Evolutionary conservation across 2,329 filamentous ascomycete genomes (phyloP).

Genomic region (Endoconidiophora laricicola): DNA sequence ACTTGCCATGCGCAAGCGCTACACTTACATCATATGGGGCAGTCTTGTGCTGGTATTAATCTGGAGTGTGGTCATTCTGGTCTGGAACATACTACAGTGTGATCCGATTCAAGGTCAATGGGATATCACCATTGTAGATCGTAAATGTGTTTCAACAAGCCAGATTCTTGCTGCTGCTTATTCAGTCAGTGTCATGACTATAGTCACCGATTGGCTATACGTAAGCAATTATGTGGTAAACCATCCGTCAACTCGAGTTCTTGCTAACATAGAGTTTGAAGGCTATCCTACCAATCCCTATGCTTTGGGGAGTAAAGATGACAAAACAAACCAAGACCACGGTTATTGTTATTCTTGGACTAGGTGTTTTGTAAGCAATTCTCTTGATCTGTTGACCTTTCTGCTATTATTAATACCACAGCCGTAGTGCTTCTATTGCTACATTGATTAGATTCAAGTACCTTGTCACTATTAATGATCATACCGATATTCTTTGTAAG

Average conservation of each 20-base stretch:
- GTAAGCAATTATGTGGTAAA: slow-evolving; percentile 18
- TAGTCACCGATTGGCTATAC: slow-evolving; percentile 38
- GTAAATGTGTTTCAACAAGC: slow-evolving; percentile 27
- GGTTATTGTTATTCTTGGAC: slow-evolving; percentile 30
- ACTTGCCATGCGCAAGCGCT: slow-evolving; percentile 28
- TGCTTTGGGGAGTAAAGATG: slow-evolving; percentile 39
- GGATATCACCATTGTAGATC: slow-evolving; percentile 30
- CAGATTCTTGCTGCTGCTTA: slow-evolving; percentile 33
- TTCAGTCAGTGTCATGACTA: slow-evolving; percentile 33
- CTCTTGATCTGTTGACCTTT: no score
- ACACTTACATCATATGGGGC: slow-evolving; percentile 30
- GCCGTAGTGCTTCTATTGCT: slow-evolving; percentile 32
- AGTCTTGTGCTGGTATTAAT: slow-evolving; percentile 30
- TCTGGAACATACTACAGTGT: slow-evolving; percentile 37
- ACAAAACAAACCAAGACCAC: slow-evolving; percentile 33
- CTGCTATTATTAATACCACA: background rate
- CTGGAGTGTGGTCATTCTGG: slow-evolving; percentile 31
- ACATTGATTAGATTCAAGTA: slow-evolving; percentile 36
- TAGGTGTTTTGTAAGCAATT: slow-evolving; percentile 31
- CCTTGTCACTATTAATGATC: slow-evolving; percentile 27
- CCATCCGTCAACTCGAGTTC: background rate
- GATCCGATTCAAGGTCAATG: slow-evolving; percentile 33
- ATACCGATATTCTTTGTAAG: slow-evolving; percentile 33
- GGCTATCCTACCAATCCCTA: slow-evolving; percentile 35
- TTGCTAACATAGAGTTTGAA: slow-evolving; percentile 12